These are phyloP conservation scores for Septoria linicola DNA, from an alignment of 2,329 filamentous ascomycete genomes.

Conservation along the genomic window DNA sequence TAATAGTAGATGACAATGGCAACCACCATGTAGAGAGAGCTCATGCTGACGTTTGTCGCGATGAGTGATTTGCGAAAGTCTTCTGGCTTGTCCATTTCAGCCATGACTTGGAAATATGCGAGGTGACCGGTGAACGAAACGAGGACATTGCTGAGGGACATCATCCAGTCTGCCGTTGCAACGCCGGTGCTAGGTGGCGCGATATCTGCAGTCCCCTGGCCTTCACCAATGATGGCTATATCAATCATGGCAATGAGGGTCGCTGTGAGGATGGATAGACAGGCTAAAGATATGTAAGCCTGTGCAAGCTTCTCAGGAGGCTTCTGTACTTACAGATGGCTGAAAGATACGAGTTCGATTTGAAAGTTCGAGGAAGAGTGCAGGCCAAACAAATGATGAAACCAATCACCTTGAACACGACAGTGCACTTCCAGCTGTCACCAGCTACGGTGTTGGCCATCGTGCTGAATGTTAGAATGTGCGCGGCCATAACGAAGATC, in stretches of 20 bases:
- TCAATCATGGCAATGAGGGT: slow-evolving; percentile 54
- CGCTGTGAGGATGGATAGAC: slow-evolving; percentile 62
- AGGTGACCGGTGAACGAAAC: slow-evolving; percentile 65
- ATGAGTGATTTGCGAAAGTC: slow-evolving; percentile 64
- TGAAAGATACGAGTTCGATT: slow-evolving; percentile 62
- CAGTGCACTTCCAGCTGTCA: slow-evolving; percentile 58
- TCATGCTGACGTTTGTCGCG: slow-evolving; percentile 60
- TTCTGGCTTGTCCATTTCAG: slow-evolving; percentile 61
- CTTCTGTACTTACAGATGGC: slow-evolving; percentile 51
- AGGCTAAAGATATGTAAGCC: slow-evolving; percentile 46
- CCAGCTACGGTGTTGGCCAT: slow-evolving; percentile 65
- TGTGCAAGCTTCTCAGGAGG: background rate
- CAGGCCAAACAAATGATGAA: slow-evolving; percentile 58
- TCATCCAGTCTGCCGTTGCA: slow-evolving; percentile 35
- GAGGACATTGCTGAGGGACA: slow-evolving; percentile 65
- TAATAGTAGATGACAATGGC: slow-evolving; percentile 68
- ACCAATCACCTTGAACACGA: slow-evolving; percentile 60
- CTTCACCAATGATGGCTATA: slow-evolving; percentile 49
- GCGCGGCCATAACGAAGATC: slow-evolving; percentile 60
- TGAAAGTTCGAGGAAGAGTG: slow-evolving; percentile 62
- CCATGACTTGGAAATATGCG: slow-evolving; percentile 66
- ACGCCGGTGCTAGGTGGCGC: slow-evolving; percentile 43
- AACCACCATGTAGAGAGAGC: slow-evolving; percentile 64
- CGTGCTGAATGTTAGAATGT: slow-evolving; percentile 68
- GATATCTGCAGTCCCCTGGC: slow-evolving; percentile 39